Conservation (phyloP, 148 eudicot genomes). For the Silene uniflora region DNA sequence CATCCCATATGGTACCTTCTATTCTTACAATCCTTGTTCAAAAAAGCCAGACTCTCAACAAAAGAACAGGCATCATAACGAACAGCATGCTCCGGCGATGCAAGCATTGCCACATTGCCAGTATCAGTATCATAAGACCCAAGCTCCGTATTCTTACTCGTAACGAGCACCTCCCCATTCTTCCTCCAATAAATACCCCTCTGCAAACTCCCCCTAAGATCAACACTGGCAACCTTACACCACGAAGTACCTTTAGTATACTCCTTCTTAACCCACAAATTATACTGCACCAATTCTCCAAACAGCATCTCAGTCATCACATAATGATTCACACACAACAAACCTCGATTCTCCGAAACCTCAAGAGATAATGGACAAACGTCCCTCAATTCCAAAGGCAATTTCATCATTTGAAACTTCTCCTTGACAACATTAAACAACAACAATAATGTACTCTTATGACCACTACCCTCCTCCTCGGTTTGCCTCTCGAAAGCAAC, state of each 20-base stretch:
- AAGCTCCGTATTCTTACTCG: neutral
- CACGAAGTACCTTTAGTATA: neutral
- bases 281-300: neutral
- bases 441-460: slow-evolving; percentile 10
- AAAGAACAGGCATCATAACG: too few relatives aligned
- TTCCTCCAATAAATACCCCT: too few relatives aligned
- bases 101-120: neutral
- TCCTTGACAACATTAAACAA: too few relatives aligned
- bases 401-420: too few relatives aligned
- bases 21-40: too few relatives aligned
- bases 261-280: too few relatives aligned
- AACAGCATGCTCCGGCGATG: neutral
- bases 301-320: neutral
- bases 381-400: too few relatives aligned
- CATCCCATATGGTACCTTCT: too few relatives aligned
- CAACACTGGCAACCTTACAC: slow-evolving; percentile 4
- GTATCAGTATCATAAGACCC: slow-evolving; percentile 9
- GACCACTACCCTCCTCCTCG: neutral
- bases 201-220: slow-evolving; percentile 9
- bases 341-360: neutral
- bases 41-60: too few relatives aligned
- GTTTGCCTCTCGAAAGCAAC: too few relatives aligned
- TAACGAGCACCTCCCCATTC: neutral
- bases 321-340: neutral
- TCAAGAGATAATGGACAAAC: too few relatives aligned